Evolutionary conservation across 2,329 filamentous ascomycete species (phyloP).

Genomic region (Beauveria brongniartii): DNA sequence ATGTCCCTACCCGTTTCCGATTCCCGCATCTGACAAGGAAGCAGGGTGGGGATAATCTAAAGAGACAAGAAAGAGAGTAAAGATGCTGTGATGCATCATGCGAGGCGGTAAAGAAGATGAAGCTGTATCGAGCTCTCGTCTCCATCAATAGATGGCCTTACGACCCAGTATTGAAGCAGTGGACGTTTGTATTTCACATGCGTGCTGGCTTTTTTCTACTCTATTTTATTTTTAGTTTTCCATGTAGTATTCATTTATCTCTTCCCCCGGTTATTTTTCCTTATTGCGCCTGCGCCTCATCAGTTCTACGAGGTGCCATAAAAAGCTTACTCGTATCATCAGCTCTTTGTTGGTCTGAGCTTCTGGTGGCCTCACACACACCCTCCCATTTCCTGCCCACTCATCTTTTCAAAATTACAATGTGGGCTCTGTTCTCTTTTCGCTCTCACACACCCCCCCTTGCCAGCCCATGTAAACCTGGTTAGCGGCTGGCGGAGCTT

Average conservation of each 20-base stretch:
- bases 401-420: background rate
- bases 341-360: slow-evolving; percentile 4
- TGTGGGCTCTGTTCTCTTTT: background rate
- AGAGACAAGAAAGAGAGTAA: too few relatives aligned
- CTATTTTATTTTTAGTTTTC: too few relatives aligned
- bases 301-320: background rate
- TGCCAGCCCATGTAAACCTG: too few relatives aligned
- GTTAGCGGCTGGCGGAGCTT: background rate
- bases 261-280: background rate
- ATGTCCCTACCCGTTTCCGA: too few relatives aligned
- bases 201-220: too few relatives aligned
- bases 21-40: too few relatives aligned
- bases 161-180: background rate
- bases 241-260: too few relatives aligned
- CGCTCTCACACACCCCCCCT: background rate
- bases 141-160: background rate
- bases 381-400: background rate
- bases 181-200: background rate
- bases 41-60: too few relatives aligned
- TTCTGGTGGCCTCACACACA: background rate
- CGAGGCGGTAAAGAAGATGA: background rate
- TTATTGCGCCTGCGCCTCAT: background rate
- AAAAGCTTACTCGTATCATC: slow-evolving; percentile 1
- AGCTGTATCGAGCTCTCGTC: background rate
- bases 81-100: background rate